Percentiles rank a stretch among this genome's conserved stretches.
Evolutionary conservation across 257 asterid genomes (phyloP).

Genomic region (Coffea canephora): DNA sequence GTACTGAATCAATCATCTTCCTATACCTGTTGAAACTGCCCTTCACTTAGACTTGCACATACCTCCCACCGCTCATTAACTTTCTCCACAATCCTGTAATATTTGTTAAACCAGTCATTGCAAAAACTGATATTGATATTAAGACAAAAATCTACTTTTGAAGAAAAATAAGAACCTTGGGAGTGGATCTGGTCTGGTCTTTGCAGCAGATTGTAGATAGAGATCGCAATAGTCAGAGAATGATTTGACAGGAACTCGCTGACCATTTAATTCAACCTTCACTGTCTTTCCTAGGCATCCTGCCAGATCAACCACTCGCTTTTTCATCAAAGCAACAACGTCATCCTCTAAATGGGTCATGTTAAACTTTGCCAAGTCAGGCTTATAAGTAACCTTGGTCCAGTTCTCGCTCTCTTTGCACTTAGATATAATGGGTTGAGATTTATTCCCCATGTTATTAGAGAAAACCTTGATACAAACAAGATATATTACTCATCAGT

Average conservation of each 20-base stretch:
- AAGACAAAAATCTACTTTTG: constrained; percentile 1
- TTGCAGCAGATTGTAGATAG: constrained; percentile 53
- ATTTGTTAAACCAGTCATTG: neutral
- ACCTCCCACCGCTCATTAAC: constrained; percentile 90
- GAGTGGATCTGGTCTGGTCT: constrained; percentile 44
- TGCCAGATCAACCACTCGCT: constrained; percentile 86
- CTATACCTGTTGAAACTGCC: constrained; percentile 90
- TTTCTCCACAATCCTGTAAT: constrained; percentile 65
- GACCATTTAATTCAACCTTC: constrained; percentile 84
- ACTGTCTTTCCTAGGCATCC: constrained; percentile 92
- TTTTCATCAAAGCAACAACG: constrained; percentile 90
- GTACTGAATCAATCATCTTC: constrained; percentile 4
- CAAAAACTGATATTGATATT: neutral
- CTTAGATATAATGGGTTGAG: constrained; percentile 67
- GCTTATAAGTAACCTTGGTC: constrained; percentile 91
- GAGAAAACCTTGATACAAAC: constrained; percentile 63
- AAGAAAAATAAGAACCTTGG: constrained; percentile 39
- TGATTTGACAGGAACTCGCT: constrained; percentile 62
- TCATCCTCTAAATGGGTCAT: constrained; percentile 88
- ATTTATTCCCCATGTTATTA: constrained; percentile 80
- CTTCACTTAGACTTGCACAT: constrained; percentile 87
- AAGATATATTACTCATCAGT: neutral
- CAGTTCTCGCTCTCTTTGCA: constrained; percentile 83
- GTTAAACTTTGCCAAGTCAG: constrained; percentile 83
- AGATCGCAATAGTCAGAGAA: constrained; percentile 80